These are phyloP conservation scores for Salix suchowensis DNA, from an alignment of 345 rosid genomes.

Conservation along the genomic window DNA sequence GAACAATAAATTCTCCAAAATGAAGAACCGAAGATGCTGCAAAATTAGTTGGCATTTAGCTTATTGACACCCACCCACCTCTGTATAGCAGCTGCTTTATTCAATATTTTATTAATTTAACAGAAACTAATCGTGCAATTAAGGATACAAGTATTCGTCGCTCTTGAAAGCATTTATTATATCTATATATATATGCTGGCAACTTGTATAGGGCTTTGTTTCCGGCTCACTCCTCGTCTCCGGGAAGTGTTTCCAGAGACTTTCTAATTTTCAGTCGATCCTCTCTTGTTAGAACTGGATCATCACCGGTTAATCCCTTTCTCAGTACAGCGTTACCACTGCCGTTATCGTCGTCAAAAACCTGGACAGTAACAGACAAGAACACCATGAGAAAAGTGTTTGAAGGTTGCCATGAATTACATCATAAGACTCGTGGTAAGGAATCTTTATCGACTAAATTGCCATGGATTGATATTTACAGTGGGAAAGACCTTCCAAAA, in stretches of 20 bases:
- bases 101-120: neutral
- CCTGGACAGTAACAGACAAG: conserved; percentile 34
- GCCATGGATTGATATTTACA: neutral
- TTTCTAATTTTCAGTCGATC: conserved; percentile 51
- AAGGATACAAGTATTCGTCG: conserved; percentile 3
- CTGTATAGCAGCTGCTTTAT: neutral
- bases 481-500: neutral
- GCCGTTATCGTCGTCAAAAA: conserved; percentile 37
- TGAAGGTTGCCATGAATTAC: neutral
- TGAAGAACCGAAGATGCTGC: neutral
- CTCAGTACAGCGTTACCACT: conserved; percentile 38
- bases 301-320: conserved; percentile 47
- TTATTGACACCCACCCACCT: neutral
- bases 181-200: conserved; percentile 10
- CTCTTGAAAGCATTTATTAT: neutral
- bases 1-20: neutral
- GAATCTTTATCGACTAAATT: neutral
- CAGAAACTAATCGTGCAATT: neutral
- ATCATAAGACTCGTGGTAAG: neutral
- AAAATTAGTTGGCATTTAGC: neutral
- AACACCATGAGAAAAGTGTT: neutral
- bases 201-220: neutral
- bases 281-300: conserved; percentile 55
- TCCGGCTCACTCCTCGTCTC: conserved; percentile 26
- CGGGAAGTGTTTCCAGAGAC: conserved; percentile 55